Base-by-base conservation (phyloP, 1,284 basidiomycete species). In the Microbotryum saponariae region DNA sequence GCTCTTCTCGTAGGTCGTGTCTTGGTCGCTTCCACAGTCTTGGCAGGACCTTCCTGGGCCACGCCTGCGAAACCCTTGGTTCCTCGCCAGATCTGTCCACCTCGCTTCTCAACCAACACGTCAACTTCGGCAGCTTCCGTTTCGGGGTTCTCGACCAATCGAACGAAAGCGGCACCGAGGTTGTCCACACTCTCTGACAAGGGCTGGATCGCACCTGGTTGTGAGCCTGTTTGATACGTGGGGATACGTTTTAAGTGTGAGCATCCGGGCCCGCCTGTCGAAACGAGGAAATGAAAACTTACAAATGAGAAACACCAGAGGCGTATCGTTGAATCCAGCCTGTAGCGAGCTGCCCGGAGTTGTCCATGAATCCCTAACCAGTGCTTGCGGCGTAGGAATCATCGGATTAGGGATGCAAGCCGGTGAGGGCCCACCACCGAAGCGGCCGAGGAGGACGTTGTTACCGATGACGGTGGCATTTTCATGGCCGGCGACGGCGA, bases 321-420 rank as follows among this genome's bases (percentile, higher is more conserved):
- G 59, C 4, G 52, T 51, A 46, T 63, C 52, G 31, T 54, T 51
- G n/a, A 62, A 62, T 51, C 57, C 58, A 56, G 45, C 31, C 53
- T 61, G 60, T 16, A 64, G 48, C n/a, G 47, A 12, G 9, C 57
- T 52, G 44, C 66, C 67, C 6, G 58, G 42, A 10, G 65, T 66
- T 5, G 69, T 72, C 56, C 59, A 66, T 20, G 62, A 64, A 60
- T 70, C 67, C 61, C 60, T 64, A 20, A 70, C 63, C 56, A 70
- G 45, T 4, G 70, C 67, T 56, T 68, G 69, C 7, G 66, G 56
- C 10, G 59, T 25, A 25, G 67, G 63, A 14, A 66, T 60, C 27
- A 61, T 60, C 8, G 54, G 54, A 18, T 46, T 23, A 12, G 59
- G 60, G 46, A 69, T 55, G 51, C 70, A 72, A 9, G 63, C 64